Conservation (phyloP, 1,139 yeast genomes). For the Waltiozyma solani region DNA sequence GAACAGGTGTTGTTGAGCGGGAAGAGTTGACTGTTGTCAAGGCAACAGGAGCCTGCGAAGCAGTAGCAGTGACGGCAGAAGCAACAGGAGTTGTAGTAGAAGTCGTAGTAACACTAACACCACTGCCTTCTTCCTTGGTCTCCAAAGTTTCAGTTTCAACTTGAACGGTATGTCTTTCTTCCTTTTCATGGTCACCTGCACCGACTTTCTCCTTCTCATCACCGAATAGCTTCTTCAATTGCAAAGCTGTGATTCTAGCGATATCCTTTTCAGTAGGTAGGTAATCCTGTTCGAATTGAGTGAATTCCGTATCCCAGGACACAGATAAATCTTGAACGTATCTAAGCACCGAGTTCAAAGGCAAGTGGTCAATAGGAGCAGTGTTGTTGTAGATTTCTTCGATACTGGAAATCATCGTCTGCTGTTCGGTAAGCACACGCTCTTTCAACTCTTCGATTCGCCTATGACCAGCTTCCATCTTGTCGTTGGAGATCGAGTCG, state of each 20-base stretch:
- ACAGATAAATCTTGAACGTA: conserved; percentile 76
- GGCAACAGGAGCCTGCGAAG: neutral
- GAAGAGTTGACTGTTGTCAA: neutral
- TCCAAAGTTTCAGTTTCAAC: neutral
- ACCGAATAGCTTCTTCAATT: conserved; percentile 63
- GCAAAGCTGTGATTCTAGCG: conserved; percentile 83
- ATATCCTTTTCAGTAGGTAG: conserved; percentile 93
- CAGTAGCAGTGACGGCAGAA: neutral
- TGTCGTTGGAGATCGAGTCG: conserved; percentile 64
- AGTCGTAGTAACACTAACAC: neutral
- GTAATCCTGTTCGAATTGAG: conserved; percentile 68
- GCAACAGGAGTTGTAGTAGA: neutral
- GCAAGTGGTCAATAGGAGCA: conserved; percentile 54
- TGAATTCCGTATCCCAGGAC: conserved; percentile 80
- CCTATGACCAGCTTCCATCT: conserved; percentile 56
- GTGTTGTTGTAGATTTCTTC: conserved; percentile 45
- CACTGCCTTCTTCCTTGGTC: neutral
- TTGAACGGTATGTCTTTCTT: neutral
- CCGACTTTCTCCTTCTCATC: conserved; percentile 24
- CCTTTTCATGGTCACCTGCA: conserved; percentile 3
- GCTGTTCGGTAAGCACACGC: conserved; percentile 43
- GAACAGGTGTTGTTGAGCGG: neutral
- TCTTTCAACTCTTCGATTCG: conserved; percentile 49
- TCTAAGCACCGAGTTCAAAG: conserved; percentile 60
- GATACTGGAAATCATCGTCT: conserved; percentile 34